A percentile compares a stretch with the other conserved stretches of the same genome.
These are phyloP conservation scores for Cyberlindnera nakhonratchasimensis DNA, from an alignment of 805 yeast species.

Conservation along the genomic window DNA sequence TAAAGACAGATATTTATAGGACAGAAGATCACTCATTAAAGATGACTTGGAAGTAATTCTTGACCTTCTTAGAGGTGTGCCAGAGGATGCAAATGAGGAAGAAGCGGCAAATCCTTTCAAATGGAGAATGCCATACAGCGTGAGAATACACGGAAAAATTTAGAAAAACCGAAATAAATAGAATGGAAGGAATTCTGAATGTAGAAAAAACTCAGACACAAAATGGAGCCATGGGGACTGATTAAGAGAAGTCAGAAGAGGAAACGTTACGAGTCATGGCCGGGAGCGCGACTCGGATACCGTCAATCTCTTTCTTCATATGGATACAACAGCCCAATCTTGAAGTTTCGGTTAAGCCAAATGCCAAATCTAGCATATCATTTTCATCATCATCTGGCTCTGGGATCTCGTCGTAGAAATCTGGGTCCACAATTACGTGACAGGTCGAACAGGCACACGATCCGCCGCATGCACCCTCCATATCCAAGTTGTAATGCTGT, in stretches of 20 bases:
- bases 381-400: conserved; percentile 98
- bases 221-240: no score
- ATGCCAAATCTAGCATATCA: conserved; percentile 96
- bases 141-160: no score
- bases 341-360: conserved; percentile 95
- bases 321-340: conserved; percentile 91
- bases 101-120: not conserved
- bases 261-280: conserved; percentile 96
- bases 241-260: conserved; percentile 63
- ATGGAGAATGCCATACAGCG: not conserved
- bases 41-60: no score
- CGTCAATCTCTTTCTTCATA: conserved; percentile 89
- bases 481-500: conserved; percentile 86
- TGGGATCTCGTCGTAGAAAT: conserved; percentile 81
- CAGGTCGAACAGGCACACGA: conserved; percentile 99
- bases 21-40: no score
- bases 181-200: conserved; percentile 2
- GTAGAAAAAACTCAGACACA: no score
- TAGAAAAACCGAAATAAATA: no score
- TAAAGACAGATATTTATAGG: not conserved
- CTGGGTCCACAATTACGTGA: conserved; percentile 95
- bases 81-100: not conserved
- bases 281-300: conserved; percentile 91
- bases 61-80: no score
- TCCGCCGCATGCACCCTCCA: conserved; percentile 99